These are phyloP conservation scores for Globisporangium cederbergense DNA, from an alignment of 352 stramenopile species.

Conservation along the genomic window DNA sequence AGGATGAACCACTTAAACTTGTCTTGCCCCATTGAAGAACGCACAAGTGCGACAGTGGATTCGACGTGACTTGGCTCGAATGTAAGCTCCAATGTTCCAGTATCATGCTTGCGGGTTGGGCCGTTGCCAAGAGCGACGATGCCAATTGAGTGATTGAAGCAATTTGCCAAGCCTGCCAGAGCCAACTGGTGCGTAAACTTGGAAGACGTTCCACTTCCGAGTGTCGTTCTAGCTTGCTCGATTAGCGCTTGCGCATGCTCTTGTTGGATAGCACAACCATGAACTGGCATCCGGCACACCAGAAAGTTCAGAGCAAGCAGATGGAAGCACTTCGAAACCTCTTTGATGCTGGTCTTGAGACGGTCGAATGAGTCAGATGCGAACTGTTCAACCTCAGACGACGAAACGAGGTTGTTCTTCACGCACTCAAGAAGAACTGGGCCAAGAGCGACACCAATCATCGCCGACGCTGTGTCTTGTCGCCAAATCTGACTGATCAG, in stretches of 20 bases:
- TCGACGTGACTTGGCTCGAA: constrained; percentile 16
- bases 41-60: constrained; percentile 22
- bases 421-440: constrained; percentile 40
- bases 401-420: constrained; percentile 25
- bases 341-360: neutral
- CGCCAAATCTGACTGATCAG: constrained; percentile 31
- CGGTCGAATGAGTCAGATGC: constrained; percentile 28
- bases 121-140: constrained; percentile 5
- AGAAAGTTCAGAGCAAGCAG: constrained; percentile 26
- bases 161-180: constrained; percentile 10
- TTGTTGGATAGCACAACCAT: constrained; percentile 1
- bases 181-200: neutral
- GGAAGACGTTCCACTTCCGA: neutral
- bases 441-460: constrained; percentile 33
- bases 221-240: neutral
- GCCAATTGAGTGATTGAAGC: constrained; percentile 17
- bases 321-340: constrained; percentile 18
- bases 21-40: constrained; percentile 10
- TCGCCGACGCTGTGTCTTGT: neutral
- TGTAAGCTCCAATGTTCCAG: constrained; percentile 3
- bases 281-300: constrained; percentile 16
- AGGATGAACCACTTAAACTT: constrained; percentile 20
- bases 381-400: constrained; percentile 29
- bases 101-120: neutral
- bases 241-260: constrained; percentile 4